Percentiles rank a stretch among this genome's conserved stretches.
Evolutionary conservation across 352 stramenopile species (phyloP).

Genomic region (Phytophthora ohioensis): DNA sequence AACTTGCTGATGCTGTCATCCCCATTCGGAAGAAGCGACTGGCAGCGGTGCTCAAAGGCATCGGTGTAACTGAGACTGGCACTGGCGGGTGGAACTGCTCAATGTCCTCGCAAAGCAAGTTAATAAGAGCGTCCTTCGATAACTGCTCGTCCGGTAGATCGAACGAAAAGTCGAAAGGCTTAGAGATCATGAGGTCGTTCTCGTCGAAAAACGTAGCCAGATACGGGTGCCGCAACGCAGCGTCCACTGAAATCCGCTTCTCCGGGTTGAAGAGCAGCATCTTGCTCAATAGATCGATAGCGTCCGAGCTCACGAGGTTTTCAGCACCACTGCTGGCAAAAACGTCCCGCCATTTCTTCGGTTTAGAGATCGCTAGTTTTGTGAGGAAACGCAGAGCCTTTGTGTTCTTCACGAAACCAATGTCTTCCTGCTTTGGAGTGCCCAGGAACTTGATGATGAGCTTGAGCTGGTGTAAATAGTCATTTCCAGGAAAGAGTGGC

Average conservation of each 20-base stretch:
- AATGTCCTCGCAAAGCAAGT: constrained; percentile 71
- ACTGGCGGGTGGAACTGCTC: constrained; percentile 61
- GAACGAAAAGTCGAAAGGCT: constrained; percentile 72
- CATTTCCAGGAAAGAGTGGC: constrained; percentile 94
- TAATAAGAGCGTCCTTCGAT: constrained; percentile 66
- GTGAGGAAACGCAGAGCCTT: constrained; percentile 92
- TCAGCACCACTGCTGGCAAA: constrained; percentile 49
- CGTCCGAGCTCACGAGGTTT: constrained; percentile 47
- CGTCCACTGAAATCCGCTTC: constrained; percentile 74
- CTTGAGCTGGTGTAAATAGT: constrained; percentile 88
- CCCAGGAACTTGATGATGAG: constrained; percentile 80
- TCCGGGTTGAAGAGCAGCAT: constrained; percentile 81
- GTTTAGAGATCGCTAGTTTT: constrained; percentile 77
- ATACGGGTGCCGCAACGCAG: constrained; percentile 71
- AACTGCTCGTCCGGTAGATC: constrained; percentile 72
- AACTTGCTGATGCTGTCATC: constrained; percentile 62
- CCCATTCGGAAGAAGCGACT: constrained; percentile 60
- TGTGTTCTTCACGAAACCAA: constrained; percentile 88
- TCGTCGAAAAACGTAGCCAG: constrained; percentile 90
- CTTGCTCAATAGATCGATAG: constrained; percentile 64
- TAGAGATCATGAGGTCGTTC: constrained; percentile 51
- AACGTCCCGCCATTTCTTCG: constrained; percentile 72
- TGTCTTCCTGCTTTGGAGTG: constrained; percentile 81
- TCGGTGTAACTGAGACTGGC: constrained; percentile 28
- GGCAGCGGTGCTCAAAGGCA: constrained; percentile 24